Base-by-base conservation (phyloP, 1,139 yeast species). In the Yamadazyma dendronema region DNA sequence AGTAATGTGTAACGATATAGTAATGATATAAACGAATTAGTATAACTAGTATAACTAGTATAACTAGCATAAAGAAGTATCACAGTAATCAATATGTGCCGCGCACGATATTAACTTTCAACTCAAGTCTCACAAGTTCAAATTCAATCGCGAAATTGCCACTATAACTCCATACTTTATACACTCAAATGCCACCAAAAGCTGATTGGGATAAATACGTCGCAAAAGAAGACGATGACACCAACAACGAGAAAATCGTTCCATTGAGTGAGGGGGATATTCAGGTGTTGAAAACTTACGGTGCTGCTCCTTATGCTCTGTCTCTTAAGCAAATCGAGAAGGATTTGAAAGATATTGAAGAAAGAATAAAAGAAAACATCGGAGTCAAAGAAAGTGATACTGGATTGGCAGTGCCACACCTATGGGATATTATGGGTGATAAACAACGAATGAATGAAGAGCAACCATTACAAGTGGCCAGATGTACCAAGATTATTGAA, bases 361-460 rank as follows among this genome's bases (percentile, higher is more conserved):
- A 79, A 24, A 77, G 92, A 50, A 94, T 94, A 54, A 90, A 89
- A 59, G 97, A 92, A 58, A 89, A 86, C 61, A 85, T 89, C 43
- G 97, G 97, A 30, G 77, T 89, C 53, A 88, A 88, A 59, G 97
- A 89, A 62, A 82, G 94, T 54, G 97, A 92, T 60, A 90, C 97
- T 1, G 98, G 98, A 13, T 73, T 92, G 45, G 89, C 97, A 16
- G 90, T 95, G 34, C 96, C 97, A 4, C 95, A 88, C 57, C 67
- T 90, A 49, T 92, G 99, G 99, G 99, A 92, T 67, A 87, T 92
- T 34, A 81, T 83, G 74, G 97, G 97, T 16, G 99, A 92, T 63
- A 86, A 87, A 61, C 96, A 88, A 62, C 74, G 96, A 56, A 81
- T 90, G 82, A 76, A 83, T 42, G 92, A 85, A 60, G 97, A 92